phyloP scores from a whole-genome alignment of 352 stramenopile genomes.

The Phytophthora brassicae region DNA sequence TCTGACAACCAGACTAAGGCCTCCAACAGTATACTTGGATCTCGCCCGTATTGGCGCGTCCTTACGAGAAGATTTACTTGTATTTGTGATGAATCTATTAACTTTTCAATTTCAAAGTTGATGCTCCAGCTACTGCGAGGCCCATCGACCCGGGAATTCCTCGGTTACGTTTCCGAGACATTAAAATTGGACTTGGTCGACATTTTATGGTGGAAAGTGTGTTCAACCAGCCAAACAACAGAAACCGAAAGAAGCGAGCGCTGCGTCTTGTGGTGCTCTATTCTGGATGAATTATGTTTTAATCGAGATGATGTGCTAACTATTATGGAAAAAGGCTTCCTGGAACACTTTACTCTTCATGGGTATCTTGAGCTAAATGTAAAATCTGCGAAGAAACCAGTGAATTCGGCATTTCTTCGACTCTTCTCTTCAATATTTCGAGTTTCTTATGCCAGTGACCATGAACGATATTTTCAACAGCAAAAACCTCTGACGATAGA shows the following conservation, averaged over 20 bases:
- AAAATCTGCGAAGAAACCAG: background rate
- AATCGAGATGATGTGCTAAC: constrained; percentile 2
- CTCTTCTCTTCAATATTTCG: constrained; percentile 13
- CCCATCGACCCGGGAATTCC: background rate
- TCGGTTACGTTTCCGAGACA: background rate
- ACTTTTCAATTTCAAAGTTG: constrained; percentile 1
- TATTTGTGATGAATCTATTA: background rate
- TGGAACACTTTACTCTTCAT: constrained; percentile 10
- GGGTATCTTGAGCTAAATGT: background rate
- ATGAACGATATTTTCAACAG: constrained; percentile 5
- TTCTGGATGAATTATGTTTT: constrained; percentile 16
- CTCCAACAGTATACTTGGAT: background rate
- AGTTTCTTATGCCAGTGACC: constrained; percentile 3
- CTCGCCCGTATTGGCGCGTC: constrained; percentile 13
- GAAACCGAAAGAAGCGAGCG: background rate
- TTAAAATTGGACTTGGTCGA: constrained; percentile 20
- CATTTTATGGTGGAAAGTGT: constrained; percentile 15
- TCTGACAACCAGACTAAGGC: background rate
- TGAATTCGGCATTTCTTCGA: background rate
- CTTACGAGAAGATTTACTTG: constrained; percentile 12
- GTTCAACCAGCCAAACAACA: background rate
- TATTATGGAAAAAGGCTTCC: constrained; percentile 16
- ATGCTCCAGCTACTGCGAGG: constrained; percentile 10
- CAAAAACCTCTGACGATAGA: constrained; percentile 4
- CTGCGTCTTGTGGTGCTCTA: constrained; percentile 14